Conservation (phyloP, 805 yeast genomes). For the Lachancea sp. region DNA sequence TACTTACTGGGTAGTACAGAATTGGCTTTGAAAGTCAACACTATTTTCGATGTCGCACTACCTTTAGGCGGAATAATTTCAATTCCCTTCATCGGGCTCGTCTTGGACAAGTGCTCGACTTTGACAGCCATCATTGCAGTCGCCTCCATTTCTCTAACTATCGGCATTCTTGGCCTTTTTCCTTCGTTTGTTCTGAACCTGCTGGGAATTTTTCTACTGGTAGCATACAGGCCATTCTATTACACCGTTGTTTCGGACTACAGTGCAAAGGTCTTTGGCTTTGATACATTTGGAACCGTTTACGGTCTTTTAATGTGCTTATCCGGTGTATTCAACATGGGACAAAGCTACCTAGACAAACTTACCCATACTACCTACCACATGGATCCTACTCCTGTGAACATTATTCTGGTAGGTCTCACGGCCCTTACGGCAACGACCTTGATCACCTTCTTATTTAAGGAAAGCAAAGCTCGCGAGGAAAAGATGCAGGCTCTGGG, state of each 20-base stretch:
- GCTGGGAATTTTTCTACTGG: slow-evolving; percentile 63
- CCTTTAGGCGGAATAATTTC: slow-evolving; percentile 86
- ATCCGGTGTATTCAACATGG: slow-evolving; percentile 73
- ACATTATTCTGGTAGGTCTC: slow-evolving; percentile 44
- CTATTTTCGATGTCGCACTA: slow-evolving; percentile 75
- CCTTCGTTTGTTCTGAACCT: slow-evolving; percentile 46
- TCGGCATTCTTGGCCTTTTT: slow-evolving; percentile 68
- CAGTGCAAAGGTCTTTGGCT: slow-evolving; percentile 89
- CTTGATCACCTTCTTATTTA: slow-evolving; percentile 4
- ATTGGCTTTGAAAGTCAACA: slow-evolving; percentile 53
- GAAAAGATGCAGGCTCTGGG: slow-evolving; percentile 5
- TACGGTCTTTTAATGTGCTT: slow-evolving; percentile 81
- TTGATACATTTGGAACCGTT: slow-evolving; percentile 83
- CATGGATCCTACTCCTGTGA: slow-evolving; percentile 78
- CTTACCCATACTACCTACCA: slow-evolving; percentile 60
- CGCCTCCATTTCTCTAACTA: slow-evolving; percentile 46
- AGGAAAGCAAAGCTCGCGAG: slow-evolving; percentile 8
- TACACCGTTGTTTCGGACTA: slow-evolving; percentile 91
- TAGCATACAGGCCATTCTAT: slow-evolving; percentile 82
- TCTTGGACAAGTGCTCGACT: slow-evolving; percentile 69
- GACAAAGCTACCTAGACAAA: slow-evolving; percentile 63
- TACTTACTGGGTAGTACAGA: slow-evolving; percentile 52
- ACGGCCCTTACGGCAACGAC: slow-evolving; percentile 35
- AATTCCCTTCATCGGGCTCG: slow-evolving; percentile 78
- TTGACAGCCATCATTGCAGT: slow-evolving; percentile 49